Evolutionary conservation across 768 basidiomycete species (phyloP).

Genomic region (Russula dissimulans): DNA sequence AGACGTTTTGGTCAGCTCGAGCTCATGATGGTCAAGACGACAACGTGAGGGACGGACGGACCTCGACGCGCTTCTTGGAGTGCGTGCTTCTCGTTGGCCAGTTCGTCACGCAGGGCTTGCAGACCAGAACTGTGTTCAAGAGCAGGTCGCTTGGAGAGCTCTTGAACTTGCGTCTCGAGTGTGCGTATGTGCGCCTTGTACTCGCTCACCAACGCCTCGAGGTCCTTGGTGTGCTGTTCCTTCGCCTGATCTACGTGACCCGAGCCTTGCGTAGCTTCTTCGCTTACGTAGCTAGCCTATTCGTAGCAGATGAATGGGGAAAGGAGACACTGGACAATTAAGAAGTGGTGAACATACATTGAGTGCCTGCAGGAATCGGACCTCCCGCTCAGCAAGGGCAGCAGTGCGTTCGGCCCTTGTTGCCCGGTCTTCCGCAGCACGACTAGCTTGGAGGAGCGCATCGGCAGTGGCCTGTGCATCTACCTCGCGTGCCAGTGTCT

Average conservation of each 20-base stretch:
- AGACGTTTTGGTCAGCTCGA: no score
- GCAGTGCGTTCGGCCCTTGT: conserved; percentile 32
- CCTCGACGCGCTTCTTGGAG: conserved; percentile 33
- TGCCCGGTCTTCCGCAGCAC: conserved; percentile 33
- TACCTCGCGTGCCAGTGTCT: conserved; percentile 12
- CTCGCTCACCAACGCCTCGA: conserved; percentile 45
- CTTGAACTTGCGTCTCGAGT: conserved; percentile 42
- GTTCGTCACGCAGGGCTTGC: conserved; percentile 34
- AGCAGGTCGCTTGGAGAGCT: conserved; percentile 30
- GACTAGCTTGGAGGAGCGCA: conserved; percentile 31
- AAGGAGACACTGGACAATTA: not conserved
- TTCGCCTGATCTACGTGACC: conserved; percentile 30
- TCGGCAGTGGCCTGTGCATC: conserved; percentile 30
- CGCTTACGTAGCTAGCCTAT: conserved; percentile 56
- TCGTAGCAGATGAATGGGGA: not conserved
- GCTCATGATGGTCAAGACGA: not conserved
- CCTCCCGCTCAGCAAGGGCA: conserved; percentile 47
- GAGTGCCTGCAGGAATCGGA: conserved; percentile 59
- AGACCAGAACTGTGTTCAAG: conserved; percentile 21
- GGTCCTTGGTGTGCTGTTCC: conserved; percentile 39
- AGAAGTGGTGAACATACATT: conserved; percentile 37
- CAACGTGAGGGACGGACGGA: conserved; percentile 17
- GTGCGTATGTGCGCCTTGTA: conserved; percentile 43
- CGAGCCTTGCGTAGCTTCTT: conserved; percentile 35
- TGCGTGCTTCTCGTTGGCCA: conserved; percentile 29